Evolutionary conservation across 495 filamentous ascomycete species (phyloP).

Genomic region (Penicillium nucicola): DNA sequence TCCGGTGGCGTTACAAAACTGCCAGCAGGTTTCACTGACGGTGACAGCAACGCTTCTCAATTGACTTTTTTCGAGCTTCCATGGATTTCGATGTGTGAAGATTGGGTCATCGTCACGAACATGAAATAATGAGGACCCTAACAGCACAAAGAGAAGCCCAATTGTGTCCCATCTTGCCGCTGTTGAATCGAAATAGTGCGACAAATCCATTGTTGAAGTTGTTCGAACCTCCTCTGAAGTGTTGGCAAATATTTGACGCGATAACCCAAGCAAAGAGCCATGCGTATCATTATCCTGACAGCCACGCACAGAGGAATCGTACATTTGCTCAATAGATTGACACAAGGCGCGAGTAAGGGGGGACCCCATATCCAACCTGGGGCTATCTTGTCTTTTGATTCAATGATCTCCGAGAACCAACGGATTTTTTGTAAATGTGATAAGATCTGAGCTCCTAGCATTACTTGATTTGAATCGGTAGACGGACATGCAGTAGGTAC

Average conservation of each 20-base stretch:
- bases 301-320: not conserved
- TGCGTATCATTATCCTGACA: not conserved
- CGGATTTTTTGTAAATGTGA: not conserved
- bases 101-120: constrained; percentile 4
- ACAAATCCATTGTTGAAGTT: not conserved
- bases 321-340: not conserved
- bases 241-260: not conserved
- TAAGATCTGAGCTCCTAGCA: not conserved
- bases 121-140: constrained; percentile 1
- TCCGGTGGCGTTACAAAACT: not conserved
- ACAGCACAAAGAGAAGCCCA: constrained; percentile 4
- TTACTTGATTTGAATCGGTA: not conserved
- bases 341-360: not conserved
- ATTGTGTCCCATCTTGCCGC: constrained; percentile 6
- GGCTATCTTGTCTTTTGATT: not conserved
- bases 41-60: not conserved
- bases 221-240: not conserved
- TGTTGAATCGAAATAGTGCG: constrained; percentile 7
- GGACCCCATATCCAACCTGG: not conserved
- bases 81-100: constrained; percentile 6
- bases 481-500: not conserved
- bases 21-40: not conserved
- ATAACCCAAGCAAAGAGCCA: not conserved
- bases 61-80: not conserved
- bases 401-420: constrained; percentile 1